Evolutionary conservation across 805 yeast species (phyloP), one percentile per base, ranked within the genome.

Genomic region (Cyberlindnera subsufficiens): DNA sequence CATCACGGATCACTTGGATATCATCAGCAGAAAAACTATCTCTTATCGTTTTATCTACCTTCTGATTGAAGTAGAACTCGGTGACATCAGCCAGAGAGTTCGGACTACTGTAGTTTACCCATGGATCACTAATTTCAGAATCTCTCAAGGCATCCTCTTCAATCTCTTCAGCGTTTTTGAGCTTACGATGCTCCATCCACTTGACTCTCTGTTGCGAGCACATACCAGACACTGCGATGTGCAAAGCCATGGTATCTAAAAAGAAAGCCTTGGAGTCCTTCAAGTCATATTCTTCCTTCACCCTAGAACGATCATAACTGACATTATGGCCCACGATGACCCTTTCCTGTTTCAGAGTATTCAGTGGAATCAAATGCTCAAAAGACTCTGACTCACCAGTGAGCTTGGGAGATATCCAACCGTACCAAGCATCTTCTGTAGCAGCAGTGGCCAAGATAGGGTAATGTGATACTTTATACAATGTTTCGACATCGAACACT

Each of bases 201-300:
- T 75, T 71, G 0, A 88, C 83, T 47, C 98, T 65, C 57, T 93
- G 99, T 53, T 86, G 80, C 3, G 97, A 86, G 60, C 96, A 87
- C 76, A 93, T 82, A 0, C 99, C 99, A 39, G 83, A 78, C 0
- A 81, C 77, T 1, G 98, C 95, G 30, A 90, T 78, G 63, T 93
- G 99, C 16, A 93, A 65, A 1, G 97, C 83, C 89, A 91, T 86
- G 1, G 96, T 90, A 61, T 93, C 99, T 44, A 95, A 51, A 55
- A 69, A 93, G 62, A 88, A 89, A 2, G 86, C 85, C 51, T 82
- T 78, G 1, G 95, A 71, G 36, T 70, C 75, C 29, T 68, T 61
- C 30, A 90, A 58, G 53, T 74, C 71, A 64, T 93, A 93, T 59
- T 93, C 99, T 42, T 93, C 97, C 27, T 67, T 51, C 1, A 91